These are phyloP conservation scores for Yamadazyma friedrichii DNA, from an alignment of 1,139 yeast species.

Conservation along the genomic window DNA sequence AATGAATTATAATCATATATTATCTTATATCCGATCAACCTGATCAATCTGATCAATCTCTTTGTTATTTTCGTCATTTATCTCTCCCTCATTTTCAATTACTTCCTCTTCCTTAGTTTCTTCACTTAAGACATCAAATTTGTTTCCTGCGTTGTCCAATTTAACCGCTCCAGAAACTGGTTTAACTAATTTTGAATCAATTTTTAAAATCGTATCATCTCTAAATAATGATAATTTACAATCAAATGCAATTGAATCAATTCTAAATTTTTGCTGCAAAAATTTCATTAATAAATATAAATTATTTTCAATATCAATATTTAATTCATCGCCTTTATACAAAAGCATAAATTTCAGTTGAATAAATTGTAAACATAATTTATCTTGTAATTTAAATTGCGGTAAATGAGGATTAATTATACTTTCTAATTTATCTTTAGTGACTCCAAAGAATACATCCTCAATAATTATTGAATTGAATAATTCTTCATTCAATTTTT, in stretches of 20 bases:
- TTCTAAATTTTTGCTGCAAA: slow-evolving; percentile 31
- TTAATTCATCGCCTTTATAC: slow-evolving; percentile 14
- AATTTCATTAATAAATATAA: slow-evolving; percentile 31
- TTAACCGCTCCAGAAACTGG: slow-evolving; percentile 6
- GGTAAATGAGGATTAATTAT: slow-evolving; percentile 18
- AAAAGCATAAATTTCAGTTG: slow-evolving; percentile 1
- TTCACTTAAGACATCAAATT: slow-evolving; percentile 15
- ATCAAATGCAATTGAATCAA: slow-evolving; percentile 47
- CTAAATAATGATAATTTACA: slow-evolving; percentile 47
- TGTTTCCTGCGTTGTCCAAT: slow-evolving; percentile 13
- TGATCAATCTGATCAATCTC: slow-evolving; percentile 1
- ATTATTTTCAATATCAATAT: slow-evolving; percentile 31
- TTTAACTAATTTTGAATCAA: slow-evolving; percentile 18
- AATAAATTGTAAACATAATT: slow-evolving; percentile 2
- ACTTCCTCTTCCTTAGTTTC: slow-evolving; percentile 4
- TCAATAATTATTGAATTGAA: slow-evolving; percentile 56
- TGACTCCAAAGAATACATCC: slow-evolving; percentile 55
- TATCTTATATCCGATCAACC: background rate
- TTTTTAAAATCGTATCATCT: slow-evolving; percentile 31
- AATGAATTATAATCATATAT: slow-evolving; percentile 5
- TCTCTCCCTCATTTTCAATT: background rate
- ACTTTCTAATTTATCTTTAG: slow-evolving; percentile 28
- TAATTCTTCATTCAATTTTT: slow-evolving; percentile 13
- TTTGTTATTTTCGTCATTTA: background rate
- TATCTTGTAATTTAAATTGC: slow-evolving; percentile 21